Evolutionary conservation across 2,329 filamentous ascomycete genomes (phyloP).

Genomic region (Chaetomiaceae sp.): DNA sequence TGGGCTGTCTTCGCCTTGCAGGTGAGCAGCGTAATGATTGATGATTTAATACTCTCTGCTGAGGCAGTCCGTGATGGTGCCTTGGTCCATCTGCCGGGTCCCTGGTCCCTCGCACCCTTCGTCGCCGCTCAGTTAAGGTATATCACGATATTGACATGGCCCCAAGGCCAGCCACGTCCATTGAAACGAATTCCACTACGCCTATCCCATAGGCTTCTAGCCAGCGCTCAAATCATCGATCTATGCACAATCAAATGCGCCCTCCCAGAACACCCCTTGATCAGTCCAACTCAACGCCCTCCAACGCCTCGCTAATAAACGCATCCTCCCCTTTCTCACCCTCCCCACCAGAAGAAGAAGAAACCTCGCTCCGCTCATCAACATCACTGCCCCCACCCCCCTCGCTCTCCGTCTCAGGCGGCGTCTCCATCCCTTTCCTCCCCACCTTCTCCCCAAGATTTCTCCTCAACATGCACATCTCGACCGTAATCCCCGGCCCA

Average conservation of each 20-base stretch:
- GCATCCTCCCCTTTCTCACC: slow-evolving; percentile 30
- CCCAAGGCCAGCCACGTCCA: no score
- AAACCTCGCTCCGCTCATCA: not conserved
- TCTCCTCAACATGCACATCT: slow-evolving; percentile 63
- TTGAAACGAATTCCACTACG: no score
- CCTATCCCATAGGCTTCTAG: no score
- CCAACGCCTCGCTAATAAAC: slow-evolving; percentile 33
- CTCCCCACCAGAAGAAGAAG: slow-evolving; percentile 29
- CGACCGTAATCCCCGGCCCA: slow-evolving; percentile 63
- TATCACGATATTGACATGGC: no score
- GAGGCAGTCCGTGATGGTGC: no score
- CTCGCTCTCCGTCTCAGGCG: slow-evolving; percentile 53
- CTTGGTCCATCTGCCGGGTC: no score
- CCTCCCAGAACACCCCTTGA: not conserved
- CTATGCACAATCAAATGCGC: not conserved
- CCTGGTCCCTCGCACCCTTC: no score
- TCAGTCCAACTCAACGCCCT: slow-evolving; percentile 32
- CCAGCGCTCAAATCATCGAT: not conserved
- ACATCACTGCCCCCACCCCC: slow-evolving; percentile 33
- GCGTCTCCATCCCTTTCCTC: slow-evolving; percentile 43
- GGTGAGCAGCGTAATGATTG: no score
- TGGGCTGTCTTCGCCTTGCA: no score
- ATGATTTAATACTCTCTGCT: no score
- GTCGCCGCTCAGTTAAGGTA: no score
- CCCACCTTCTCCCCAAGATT: slow-evolving; percentile 30